Conservation (phyloP, 148 eudicot species). For the Pouteria glomerata region DNA sequence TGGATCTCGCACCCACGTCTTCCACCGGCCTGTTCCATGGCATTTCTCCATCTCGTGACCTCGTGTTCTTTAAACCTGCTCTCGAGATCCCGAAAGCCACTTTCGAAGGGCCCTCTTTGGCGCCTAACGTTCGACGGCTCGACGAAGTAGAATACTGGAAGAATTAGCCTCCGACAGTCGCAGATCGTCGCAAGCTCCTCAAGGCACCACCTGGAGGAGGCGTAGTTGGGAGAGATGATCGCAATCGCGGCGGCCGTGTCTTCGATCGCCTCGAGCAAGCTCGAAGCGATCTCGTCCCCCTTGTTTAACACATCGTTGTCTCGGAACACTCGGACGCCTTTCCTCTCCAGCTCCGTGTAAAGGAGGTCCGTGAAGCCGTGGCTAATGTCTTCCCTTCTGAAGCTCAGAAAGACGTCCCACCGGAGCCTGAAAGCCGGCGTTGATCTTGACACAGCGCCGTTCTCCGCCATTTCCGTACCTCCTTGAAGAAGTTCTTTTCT, state of each 20-base stretch:
- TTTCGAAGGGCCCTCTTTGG: constrained; percentile 34
- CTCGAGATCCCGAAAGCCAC: constrained; percentile 15
- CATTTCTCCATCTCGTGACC: constrained; percentile 34
- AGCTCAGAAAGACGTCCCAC: constrained; percentile 46
- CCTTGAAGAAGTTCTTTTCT: too few relatives aligned
- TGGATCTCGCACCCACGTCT: constrained; percentile 25
- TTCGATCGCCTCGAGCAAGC: constrained; percentile 28
- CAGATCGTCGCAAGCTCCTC: constrained; percentile 35
- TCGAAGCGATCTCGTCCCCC: constrained; percentile 35
- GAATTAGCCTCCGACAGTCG: constrained; percentile 26
- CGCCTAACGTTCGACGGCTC: constrained; percentile 41
- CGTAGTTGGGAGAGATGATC: constrained; percentile 39
- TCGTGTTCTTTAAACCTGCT: not conserved
- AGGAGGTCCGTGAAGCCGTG: constrained; percentile 19
- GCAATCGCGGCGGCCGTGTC: constrained; percentile 45
- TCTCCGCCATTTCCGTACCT: not conserved
- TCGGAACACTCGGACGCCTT: constrained; percentile 31
- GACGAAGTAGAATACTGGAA: constrained; percentile 47
- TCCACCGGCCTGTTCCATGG: constrained; percentile 33
- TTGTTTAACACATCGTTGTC: constrained; percentile 26
- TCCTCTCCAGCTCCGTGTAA: constrained; percentile 2
- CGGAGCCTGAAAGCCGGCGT: constrained; percentile 14
- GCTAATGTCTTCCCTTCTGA: constrained; percentile 42
- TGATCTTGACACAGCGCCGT: not conserved
- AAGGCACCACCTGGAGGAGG: constrained; percentile 44